Conservation (phyloP, 306 rosid species). For the Clitoria ternatea region DNA sequence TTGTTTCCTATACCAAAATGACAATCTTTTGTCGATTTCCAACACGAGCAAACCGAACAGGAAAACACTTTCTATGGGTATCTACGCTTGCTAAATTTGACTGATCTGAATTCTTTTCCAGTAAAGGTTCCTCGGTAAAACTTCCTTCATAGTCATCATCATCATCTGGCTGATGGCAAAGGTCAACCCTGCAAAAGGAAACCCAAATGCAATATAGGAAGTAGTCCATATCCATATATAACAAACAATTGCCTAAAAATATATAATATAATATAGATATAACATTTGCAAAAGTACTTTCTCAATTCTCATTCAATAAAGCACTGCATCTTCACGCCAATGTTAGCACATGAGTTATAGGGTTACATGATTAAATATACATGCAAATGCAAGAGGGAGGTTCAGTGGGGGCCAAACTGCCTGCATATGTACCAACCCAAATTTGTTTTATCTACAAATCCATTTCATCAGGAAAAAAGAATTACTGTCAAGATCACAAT, state of each 20-base stretch:
- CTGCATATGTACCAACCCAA: neutral
- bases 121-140: slow-evolving; percentile 55
- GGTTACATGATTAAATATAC: slow-evolving; percentile 2
- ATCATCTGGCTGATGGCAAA: slow-evolving; percentile 93
- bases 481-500: neutral
- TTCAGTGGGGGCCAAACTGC: neutral
- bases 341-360: neutral
- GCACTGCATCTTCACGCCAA: neutral
- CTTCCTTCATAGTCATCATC: slow-evolving; percentile 83
- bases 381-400: neutral
- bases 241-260: slow-evolving; percentile 11
- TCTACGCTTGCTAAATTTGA: slow-evolving; percentile 36
- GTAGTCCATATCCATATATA: slow-evolving; percentile 27
- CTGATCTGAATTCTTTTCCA: slow-evolving; percentile 53
- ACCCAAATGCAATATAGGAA: slow-evolving; percentile 19
- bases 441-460: neutral
- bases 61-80: slow-evolving; percentile 66
- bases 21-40: slow-evolving; percentile 85
- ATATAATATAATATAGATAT: slow-evolving; percentile 1
- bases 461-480: neutral
- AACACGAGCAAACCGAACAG: slow-evolving; percentile 55
- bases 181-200: slow-evolving; percentile 75
- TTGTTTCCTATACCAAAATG: slow-evolving; percentile 54
- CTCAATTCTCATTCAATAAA: slow-evolving; percentile 12
- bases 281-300: neutral